phyloP scores from a whole-genome alignment of 768 basidiomycete species.

The Amanita inopinata region DNA sequence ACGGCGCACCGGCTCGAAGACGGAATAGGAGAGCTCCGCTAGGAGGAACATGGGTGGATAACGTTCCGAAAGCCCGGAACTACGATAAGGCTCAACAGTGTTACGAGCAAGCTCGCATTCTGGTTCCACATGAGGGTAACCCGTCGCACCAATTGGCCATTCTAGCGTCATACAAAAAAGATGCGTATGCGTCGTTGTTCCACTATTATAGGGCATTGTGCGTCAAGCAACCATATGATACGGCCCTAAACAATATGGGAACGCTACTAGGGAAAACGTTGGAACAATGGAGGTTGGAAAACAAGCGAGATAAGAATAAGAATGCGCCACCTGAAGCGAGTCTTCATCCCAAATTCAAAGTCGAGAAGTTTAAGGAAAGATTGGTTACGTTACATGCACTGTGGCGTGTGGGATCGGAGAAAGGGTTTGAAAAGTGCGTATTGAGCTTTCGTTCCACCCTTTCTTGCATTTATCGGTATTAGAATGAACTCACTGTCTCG shows the following conservation, averaged over 20 bases:
- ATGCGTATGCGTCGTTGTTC: constrained; percentile 70
- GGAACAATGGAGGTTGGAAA: constrained; percentile 44
- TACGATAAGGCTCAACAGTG: constrained; percentile 69
- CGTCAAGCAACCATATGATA: constrained; percentile 77
- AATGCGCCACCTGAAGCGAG: constrained; percentile 20
- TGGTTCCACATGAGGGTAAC: constrained; percentile 86
- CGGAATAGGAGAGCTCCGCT: constrained; percentile 38
- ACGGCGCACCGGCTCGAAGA: constrained; percentile 31
- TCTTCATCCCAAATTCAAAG: constrained; percentile 39
- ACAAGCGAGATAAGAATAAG: constrained; percentile 29
- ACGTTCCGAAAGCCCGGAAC: constrained; percentile 48
- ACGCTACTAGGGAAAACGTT: constrained; percentile 59
- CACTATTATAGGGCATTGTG: constrained; percentile 92
- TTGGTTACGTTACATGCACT: constrained; percentile 71
- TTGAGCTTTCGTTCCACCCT: not conserved
- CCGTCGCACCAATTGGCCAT: constrained; percentile 96
- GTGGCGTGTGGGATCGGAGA: constrained; percentile 50
- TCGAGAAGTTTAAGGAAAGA: constrained; percentile 63
- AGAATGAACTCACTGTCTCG: constrained; percentile 43
- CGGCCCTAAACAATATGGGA: constrained; percentile 77
- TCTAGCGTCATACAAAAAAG: constrained; percentile 73
- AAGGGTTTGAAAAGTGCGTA: constrained; percentile 48
- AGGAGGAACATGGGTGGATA: constrained; percentile 35
- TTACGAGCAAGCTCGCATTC: constrained; percentile 76
- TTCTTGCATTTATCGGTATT: constrained; percentile 6